A percentile compares a stretch with the other conserved stretches of the same genome.
These are phyloP conservation scores for Exserohilum turcica DNA, from an alignment of 2,329 filamentous ascomycete genomes.

Conservation along the genomic window DNA sequence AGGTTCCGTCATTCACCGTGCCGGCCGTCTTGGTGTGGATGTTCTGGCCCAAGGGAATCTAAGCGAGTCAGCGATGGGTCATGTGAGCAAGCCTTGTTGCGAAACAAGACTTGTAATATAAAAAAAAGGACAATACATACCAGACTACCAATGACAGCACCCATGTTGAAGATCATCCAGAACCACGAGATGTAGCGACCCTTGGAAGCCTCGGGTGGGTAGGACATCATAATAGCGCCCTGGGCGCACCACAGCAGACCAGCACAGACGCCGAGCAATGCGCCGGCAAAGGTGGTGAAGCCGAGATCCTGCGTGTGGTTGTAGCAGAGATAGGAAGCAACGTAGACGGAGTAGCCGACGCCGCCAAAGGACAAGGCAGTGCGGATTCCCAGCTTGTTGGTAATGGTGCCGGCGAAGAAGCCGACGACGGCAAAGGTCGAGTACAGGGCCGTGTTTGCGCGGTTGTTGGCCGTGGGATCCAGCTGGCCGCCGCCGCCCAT, in stretches of 20 bases:
- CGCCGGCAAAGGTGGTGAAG: constrained; percentile 78
- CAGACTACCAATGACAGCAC: constrained; percentile 82
- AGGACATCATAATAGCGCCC: constrained; percentile 88
- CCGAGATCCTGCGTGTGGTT: constrained; percentile 69
- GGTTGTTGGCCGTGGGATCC: constrained; percentile 62
- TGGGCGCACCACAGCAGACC: constrained; percentile 83
- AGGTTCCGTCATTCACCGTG: constrained; percentile 76
- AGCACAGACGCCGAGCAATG: constrained; percentile 76
- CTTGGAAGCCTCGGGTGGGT: constrained; percentile 80
- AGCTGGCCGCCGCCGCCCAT: constrained; percentile 58
- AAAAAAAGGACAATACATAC: constrained; percentile 50
- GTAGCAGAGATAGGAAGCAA: constrained; percentile 72
- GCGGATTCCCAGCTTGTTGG: constrained; percentile 75
- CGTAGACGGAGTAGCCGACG: constrained; percentile 77
- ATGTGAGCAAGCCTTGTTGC: constrained; percentile 16
- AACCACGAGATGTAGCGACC: constrained; percentile 89
- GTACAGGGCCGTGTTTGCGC: constrained; percentile 73
- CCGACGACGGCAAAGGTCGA: constrained; percentile 70
- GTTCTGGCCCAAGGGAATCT: constrained; percentile 76
- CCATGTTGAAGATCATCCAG: constrained; percentile 94
- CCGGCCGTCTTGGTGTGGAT: constrained; percentile 60
- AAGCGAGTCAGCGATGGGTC: constrained; percentile 16
- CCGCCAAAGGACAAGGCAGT: constrained; percentile 73
- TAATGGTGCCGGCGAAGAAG: constrained; percentile 71
- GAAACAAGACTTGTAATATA: constrained; percentile 47